A percentile compares a stretch with the other conserved stretches of the same genome.
phyloP scores from a whole-genome alignment of 345 rosid species.

The Pistacia integerrima region DNA sequence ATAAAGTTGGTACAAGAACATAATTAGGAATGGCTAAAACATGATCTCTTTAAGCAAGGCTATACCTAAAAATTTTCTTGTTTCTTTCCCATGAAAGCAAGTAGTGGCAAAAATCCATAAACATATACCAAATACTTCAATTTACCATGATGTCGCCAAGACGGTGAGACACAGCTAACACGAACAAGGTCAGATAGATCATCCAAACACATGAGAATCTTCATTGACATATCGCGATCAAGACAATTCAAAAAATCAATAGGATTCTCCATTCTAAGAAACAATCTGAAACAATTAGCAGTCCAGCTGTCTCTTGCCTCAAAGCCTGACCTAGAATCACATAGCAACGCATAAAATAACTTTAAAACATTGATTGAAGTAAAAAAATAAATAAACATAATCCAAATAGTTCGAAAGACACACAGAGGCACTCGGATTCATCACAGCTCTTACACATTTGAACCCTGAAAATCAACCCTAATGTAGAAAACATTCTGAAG shows the following conservation, averaged over 20 bases:
- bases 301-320: not conserved
- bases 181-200: constrained; percentile 73
- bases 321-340: constrained; percentile 16
- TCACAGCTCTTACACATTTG: not conserved
- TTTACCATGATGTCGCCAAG: constrained; percentile 76
- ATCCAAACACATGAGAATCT: constrained; percentile 54
- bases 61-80: not conserved
- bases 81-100: not conserved
- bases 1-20: not conserved
- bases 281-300: constrained; percentile 10
- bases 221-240: constrained; percentile 41
- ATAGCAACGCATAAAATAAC: not conserved
- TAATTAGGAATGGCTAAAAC: not conserved
- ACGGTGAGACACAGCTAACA: constrained; percentile 63
- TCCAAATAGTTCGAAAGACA: not conserved
- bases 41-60: not conserved
- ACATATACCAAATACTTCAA: not conserved
- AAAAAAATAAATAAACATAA: not conserved
- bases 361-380: too few relatives aligned
- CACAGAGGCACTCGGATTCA: not conserved
- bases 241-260: constrained; percentile 60
- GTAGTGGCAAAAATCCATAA: constrained; percentile 2
- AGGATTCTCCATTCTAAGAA: constrained; percentile 32
- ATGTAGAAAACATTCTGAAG: not conserved
- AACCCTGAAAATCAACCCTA: not conserved